Evolutionary conservation across 176 grass and related monocot species (phyloP).

Genomic region (Tuctoria greenei): DNA sequence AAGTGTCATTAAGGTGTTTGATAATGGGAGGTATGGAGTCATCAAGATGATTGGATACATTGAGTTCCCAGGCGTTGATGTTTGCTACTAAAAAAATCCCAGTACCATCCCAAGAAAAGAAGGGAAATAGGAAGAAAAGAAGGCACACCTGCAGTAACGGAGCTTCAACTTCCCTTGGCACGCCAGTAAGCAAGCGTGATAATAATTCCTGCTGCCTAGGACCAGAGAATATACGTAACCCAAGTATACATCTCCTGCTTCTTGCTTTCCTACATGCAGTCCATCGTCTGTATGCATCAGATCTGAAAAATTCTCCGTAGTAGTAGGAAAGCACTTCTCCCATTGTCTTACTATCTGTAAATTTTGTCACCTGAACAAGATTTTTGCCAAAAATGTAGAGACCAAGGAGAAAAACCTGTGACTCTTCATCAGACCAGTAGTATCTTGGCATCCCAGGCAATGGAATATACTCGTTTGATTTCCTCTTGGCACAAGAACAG

Average conservation of each 20-base stretch:
- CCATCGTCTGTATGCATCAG: conserved; percentile 68
- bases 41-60: not conserved
- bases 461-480: conserved; percentile 34
- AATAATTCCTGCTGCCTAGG: conserved; percentile 77
- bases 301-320: conserved; percentile 81
- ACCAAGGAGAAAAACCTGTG: conserved; percentile 75
- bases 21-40: not conserved
- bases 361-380: conserved; percentile 68
- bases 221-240: conserved; percentile 83
- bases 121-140: conserved; percentile 6
- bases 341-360: conserved; percentile 64
- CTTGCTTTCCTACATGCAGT: conserved; percentile 72
- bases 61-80: conserved; percentile 6
- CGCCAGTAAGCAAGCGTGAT: conserved; percentile 55
- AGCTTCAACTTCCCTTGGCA: conserved; percentile 58
- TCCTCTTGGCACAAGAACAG: conserved; percentile 31
- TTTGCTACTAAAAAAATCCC: conserved; percentile 10
- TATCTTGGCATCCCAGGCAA: conserved; percentile 52
- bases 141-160: conserved; percentile 52
- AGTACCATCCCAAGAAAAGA: not conserved
- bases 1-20: not conserved
- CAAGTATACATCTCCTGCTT: conserved; percentile 76
- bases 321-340: conserved; percentile 85
- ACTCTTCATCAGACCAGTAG: conserved; percentile 63
- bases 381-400: conserved; percentile 94